Evolutionary conservation across 2,329 filamentous ascomycete species (phyloP).

Genomic region (Paecilomyces fulvus): DNA sequence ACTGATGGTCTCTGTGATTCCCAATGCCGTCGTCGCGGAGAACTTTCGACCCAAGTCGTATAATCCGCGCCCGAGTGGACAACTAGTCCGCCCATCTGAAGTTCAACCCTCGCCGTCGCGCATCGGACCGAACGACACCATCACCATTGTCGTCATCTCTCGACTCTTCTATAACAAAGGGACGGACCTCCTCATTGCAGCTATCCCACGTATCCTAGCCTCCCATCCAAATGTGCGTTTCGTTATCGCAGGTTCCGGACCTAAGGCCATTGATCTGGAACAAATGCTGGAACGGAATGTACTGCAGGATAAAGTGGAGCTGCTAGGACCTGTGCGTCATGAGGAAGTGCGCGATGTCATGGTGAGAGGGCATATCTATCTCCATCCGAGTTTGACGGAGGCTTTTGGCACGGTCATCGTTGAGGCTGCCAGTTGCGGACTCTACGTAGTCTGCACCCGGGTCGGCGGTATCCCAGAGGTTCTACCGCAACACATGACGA

Average conservation of each 20-base stretch:
- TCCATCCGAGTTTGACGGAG: slow-evolving; percentile 90
- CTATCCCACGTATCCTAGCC: slow-evolving; percentile 84
- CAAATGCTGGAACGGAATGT: slow-evolving; percentile 97
- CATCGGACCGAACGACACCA: slow-evolving; percentile 72
- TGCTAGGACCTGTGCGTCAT: slow-evolving; percentile 85
- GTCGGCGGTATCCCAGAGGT: slow-evolving; percentile 97
- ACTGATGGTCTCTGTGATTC: slow-evolving; percentile 94
- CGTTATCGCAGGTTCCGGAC: slow-evolving; percentile 90
- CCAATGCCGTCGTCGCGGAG: slow-evolving; percentile 92
- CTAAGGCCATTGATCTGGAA: slow-evolving; percentile 94
- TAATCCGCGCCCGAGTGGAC: slow-evolving; percentile 30
- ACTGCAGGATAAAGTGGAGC: slow-evolving; percentile 83
- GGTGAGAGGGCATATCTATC: slow-evolving; percentile 92
- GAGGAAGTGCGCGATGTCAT: slow-evolving; percentile 97
- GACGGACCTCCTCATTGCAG: slow-evolving; percentile 91
- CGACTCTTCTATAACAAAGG: slow-evolving; percentile 98
- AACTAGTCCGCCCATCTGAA: slow-evolving; percentile 15
- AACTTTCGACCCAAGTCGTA: slow-evolving; percentile 73
- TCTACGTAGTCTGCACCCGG: slow-evolving; percentile 94
- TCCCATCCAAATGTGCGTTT: slow-evolving; percentile 90
- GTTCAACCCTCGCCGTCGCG: slow-evolving; percentile 52
- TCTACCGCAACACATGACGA: slow-evolving; percentile 90
- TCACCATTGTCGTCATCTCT: slow-evolving; percentile 95
- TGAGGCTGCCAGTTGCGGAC: slow-evolving; percentile 87
- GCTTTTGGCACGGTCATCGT: slow-evolving; percentile 98